Evolutionary conservation across 768 basidiomycete genomes (phyloP).

Genomic region (Russula foetens): DNA sequence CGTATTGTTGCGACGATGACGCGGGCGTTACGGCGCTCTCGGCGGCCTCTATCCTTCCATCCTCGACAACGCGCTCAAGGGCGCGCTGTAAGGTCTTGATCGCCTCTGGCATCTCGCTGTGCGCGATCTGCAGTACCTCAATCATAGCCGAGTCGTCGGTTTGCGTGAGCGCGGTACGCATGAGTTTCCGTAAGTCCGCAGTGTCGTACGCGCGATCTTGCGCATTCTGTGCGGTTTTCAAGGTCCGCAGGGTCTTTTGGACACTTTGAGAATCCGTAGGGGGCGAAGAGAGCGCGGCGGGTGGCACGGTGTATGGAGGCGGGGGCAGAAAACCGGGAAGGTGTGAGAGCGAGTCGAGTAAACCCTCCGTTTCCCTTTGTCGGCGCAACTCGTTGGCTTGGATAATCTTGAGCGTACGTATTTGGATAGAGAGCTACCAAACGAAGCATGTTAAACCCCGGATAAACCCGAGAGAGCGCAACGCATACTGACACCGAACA

Average conservation of each 20-base stretch:
- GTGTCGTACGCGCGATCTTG: constrained; percentile 45
- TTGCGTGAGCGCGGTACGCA: constrained; percentile 48
- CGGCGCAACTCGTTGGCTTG: constrained; percentile 33
- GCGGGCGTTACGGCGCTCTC: constrained; percentile 1
- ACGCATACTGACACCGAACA: constrained; percentile 47
- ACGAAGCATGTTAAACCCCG: not conserved
- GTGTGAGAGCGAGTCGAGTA: constrained; percentile 30
- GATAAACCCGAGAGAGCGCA: not conserved
- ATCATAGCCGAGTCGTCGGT: constrained; percentile 60
- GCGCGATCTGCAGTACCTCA: constrained; percentile 48
- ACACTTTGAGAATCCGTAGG: constrained; percentile 14
- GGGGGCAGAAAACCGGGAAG: constrained; percentile 4
- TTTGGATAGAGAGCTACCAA: constrained; percentile 39
- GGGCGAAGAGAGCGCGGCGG: constrained; percentile 12
- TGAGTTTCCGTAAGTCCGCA: constrained; percentile 46
- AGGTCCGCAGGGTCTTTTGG: constrained; percentile 16
- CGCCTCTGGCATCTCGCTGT: constrained; percentile 71
- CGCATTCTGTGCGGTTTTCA: constrained; percentile 34
- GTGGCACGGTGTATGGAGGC: not conserved
- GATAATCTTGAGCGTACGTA: constrained; percentile 47
- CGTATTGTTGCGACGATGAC: not conserved
- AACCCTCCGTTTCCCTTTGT: constrained; percentile 29
- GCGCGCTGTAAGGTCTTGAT: constrained; percentile 72
- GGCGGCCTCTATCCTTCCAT: constrained; percentile 23
- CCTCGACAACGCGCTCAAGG: constrained; percentile 40